These are phyloP conservation scores for Penicillium occitanis DNA, from an alignment of 2,329 filamentous ascomycete genomes.

Conservation along the genomic window DNA sequence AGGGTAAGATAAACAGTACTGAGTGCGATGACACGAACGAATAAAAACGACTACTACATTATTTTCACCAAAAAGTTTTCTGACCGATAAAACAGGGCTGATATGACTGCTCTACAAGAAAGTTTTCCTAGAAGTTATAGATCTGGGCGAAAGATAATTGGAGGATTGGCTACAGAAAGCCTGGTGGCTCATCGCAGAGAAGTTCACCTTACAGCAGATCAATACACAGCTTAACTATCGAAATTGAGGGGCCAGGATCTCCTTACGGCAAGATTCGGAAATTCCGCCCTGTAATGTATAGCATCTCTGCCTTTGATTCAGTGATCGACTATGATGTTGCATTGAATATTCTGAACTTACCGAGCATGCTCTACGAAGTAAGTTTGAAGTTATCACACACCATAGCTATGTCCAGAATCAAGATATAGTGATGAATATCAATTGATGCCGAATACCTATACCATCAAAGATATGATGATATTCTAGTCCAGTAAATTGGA, in stretches of 20 bases:
- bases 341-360: not conserved
- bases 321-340: not conserved
- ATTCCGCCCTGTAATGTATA: not conserved
- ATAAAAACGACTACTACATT: not conserved
- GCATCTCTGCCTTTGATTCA: not conserved
- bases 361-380: not conserved
- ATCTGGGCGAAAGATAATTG: not conserved
- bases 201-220: too few species aligned
- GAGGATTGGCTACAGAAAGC: too few species aligned
- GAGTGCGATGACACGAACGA: not conserved
- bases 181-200: too few species aligned
- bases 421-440: not conserved
- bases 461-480: not conserved
- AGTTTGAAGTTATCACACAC: not conserved
- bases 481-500: not conserved
- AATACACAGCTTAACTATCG: too few species aligned
- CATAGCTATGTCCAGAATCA: not conserved
- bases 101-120: not conserved
- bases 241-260: too few species aligned
- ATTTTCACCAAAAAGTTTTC: not conserved
- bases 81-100: not conserved
- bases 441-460: not conserved
- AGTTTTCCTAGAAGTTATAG: not conserved
- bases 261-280: too few species aligned
- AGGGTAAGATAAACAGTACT: conserved; percentile 8